Percentiles rank a stretch among this genome's conserved stretches.
These are phyloP conservation scores for Knufia fluminis DNA, from an alignment of 2,329 filamentous ascomycete species.

Conservation along the genomic window DNA sequence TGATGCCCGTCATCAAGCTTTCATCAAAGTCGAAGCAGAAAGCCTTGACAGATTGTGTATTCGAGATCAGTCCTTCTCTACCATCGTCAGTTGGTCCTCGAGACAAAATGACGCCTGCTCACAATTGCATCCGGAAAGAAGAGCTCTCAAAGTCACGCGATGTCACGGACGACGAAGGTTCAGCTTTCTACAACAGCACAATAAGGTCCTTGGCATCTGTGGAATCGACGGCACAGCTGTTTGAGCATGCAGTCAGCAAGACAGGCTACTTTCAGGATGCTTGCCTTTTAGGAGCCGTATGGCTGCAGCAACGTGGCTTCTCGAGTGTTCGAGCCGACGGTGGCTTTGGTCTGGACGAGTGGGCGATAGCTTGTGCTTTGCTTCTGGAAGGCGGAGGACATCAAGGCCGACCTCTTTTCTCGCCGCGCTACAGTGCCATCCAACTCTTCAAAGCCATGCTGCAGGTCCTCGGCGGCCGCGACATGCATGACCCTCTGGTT, in stretches of 20 bases:
- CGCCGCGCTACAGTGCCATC: slow-evolving; percentile 74
- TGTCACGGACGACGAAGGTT: slow-evolving; percentile 36
- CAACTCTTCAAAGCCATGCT: slow-evolving; percentile 90
- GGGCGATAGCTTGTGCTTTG: slow-evolving; percentile 69
- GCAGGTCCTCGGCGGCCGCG: slow-evolving; percentile 71
- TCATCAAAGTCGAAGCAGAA: slow-evolving; percentile 23
- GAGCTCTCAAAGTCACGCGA: slow-evolving; percentile 29
- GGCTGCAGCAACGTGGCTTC: slow-evolving; percentile 83
- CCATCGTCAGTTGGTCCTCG: slow-evolving; percentile 60
- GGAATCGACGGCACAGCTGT: slow-evolving; percentile 62
- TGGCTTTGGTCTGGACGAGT: slow-evolving; percentile 91
- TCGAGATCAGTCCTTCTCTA: slow-evolving; percentile 64
- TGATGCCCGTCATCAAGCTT: slow-evolving; percentile 60
- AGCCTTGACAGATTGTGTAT: slow-evolving; percentile 27
- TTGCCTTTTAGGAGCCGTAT: slow-evolving; percentile 75
- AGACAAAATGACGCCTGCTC: slow-evolving; percentile 60
- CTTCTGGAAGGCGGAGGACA: slow-evolving; percentile 68
- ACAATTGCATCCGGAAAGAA: slow-evolving; percentile 57
- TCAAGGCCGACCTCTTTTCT: slow-evolving; percentile 62
- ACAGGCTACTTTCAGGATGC: slow-evolving; percentile 71
- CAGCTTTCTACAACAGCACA: slow-evolving; percentile 82
- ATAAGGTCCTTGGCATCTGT: slow-evolving; percentile 69
- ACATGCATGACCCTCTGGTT: slow-evolving; percentile 60
- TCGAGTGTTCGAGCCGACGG: slow-evolving; percentile 59
- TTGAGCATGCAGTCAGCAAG: slow-evolving; percentile 60